Base-by-base conservation (phyloP, 2,329 filamentous ascomycete genomes). In the Hymenoscyphus fraxineus region DNA sequence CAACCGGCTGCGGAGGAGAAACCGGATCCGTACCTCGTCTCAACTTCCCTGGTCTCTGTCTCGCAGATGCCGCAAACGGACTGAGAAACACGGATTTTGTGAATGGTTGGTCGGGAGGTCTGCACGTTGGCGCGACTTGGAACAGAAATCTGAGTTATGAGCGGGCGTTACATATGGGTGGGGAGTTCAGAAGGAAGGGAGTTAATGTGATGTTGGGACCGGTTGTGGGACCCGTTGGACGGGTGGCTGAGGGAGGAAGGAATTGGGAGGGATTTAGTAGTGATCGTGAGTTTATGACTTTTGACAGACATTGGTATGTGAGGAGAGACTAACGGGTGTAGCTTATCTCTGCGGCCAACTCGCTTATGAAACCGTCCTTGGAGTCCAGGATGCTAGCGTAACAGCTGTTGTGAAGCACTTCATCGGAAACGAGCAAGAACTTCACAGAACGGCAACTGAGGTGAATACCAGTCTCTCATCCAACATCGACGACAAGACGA, bases 371-470 rank as follows among this genome's bases (percentile, higher is more conserved):
- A 73, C 69, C 3, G 70, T 74, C 0, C 31, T 32, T 2, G 71
- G 72, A 2, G 64, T 73, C 7, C 70, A 73, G 57, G 62, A 64
- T n/a, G 66, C 66, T 55, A 70, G 70, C 6, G 67, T 74, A 2
- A 69, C 67, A 6, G 66, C 71, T 19, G 64, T 65, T 3, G 64
- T 68, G 15, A 74, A 74, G 76, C 72, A 73, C 44, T 74, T 90
- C 92, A 77, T 91, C 93, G 78, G 85, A 88, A 72, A 93, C 70
- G 91, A 94, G 76, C 91, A 96, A 78, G 86, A 91, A 61, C 64
- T 66, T 2, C 68, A 73, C 27, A 61, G 73, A 12, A 71, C 69
- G 38, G 83, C 69, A 84, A 88, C 72, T 77, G 7, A 79, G 91
- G 38, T 67, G 27, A 66, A 67, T 6, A 59, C 67, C 7, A 35